Base-by-base conservation (phyloP, 2,329 filamentous ascomycete species). In the Zasmidium cellare region DNA sequence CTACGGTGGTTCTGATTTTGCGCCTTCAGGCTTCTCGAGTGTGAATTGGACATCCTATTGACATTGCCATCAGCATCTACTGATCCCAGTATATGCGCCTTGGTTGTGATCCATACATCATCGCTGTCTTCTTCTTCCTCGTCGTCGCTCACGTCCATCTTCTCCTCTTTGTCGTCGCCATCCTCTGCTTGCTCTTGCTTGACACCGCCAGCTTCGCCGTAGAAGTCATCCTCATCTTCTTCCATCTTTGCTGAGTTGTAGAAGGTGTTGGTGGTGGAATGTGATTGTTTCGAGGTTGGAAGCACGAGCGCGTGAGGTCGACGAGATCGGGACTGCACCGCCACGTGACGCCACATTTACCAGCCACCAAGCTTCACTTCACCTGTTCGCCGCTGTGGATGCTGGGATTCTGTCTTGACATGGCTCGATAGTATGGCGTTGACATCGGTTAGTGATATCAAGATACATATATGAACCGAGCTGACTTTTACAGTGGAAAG, bases 401-500 rank as follows among this genome's bases (percentile, higher is more conserved):
- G 12, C 12, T 41, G 35, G 11, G 35, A 14, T 16, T n/a, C 35
- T 38, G 14, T 24, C 47, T 56, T 47, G 63, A 61, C 22, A 72
- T 72, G 70, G 69, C 60, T 57, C 62, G 64, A 48, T 68, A 67
- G 59, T 52, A 71, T 71, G 69, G 67, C 69, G 47, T 55, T 71
- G 66, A 71, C 68, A 64, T 70, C 70, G 66, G 70, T 72, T 65
- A 47, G 61, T 16, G 14, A 3, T 45, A 20, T 22, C 22, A 49
- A 22, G 31, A 19, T 20, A 12, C 9, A 41, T 1, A 44, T 19
- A 45, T 6, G 25, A 28, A 5, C 5, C 25, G 5, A 11, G 25
- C 51, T 58, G 12, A 65, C 24, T 12, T 12, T 51, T 56, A 51
- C 65, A 96, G 93, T 97, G 94, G 93, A 97, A 97, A 89, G 88